A percentile compares a stretch with the other conserved stretches of the same genome.
Conservation (phyloP, 441 rosid species). For the Pelargonium fulgidum region DNA sequence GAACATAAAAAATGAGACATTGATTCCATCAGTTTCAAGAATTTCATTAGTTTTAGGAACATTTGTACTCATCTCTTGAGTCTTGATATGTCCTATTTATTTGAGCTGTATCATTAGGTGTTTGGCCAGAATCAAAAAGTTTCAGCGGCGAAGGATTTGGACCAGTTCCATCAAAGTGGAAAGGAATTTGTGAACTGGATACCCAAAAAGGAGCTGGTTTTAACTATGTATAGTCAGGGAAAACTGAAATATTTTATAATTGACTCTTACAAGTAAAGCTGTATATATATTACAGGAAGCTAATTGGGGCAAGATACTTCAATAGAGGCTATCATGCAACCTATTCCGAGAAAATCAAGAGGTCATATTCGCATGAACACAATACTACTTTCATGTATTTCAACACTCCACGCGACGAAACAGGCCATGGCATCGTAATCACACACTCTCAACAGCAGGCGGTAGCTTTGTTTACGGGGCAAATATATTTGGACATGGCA, state of each 20-base stretch:
- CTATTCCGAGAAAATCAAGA: slow-evolving; percentile 22
- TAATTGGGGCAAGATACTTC: slow-evolving; percentile 54
- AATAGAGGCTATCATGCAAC: slow-evolving; percentile 36
- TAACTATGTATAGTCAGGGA: neutral
- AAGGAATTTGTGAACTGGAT: slow-evolving; percentile 37
- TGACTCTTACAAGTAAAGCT: neutral
- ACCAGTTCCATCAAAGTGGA: slow-evolving; percentile 47
- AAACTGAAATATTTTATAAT: neutral
- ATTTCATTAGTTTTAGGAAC: too few relatives aligned
- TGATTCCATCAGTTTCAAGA: too few relatives aligned
- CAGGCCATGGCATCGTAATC: slow-evolving; percentile 57
- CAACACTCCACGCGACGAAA: slow-evolving; percentile 27
- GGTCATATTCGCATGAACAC: neutral
- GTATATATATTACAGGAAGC: slow-evolving; percentile 31
- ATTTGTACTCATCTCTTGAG: too few relatives aligned
- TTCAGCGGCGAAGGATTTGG: slow-evolving; percentile 47
- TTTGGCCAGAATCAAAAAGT: slow-evolving; percentile 61
- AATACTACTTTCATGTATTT: neutral
- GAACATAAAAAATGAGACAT: neutral
- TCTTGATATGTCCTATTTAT: too few relatives aligned
- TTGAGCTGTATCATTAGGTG: slow-evolving; percentile 27
- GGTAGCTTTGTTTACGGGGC: slow-evolving; percentile 42
- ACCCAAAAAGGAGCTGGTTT: slow-evolving; percentile 18
- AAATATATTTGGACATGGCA: slow-evolving; percentile 26
- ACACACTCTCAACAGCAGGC: slow-evolving; percentile 57